Evolutionary conservation across 129 eudicot species (phyloP).

Genomic region (Flaveria robusta): DNA sequence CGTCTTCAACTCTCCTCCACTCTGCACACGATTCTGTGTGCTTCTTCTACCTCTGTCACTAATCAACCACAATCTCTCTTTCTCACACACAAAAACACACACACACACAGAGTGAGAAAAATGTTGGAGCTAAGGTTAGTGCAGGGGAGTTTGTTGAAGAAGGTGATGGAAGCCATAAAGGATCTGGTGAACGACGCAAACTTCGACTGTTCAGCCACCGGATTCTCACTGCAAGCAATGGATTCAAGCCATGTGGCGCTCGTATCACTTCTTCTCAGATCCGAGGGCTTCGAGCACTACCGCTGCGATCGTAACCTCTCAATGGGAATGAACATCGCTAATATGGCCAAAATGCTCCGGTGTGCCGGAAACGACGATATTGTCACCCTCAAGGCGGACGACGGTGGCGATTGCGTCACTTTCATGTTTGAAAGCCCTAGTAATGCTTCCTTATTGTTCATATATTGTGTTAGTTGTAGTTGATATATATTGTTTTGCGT

Average conservation of each 20-base stretch:
- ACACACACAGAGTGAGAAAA: conserved; percentile 19
- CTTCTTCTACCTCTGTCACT: conserved; percentile 9
- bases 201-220: conserved; percentile 84
- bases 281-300: conserved; percentile 94
- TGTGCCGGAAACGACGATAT: conserved; percentile 90
- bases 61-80: conserved; percentile 13
- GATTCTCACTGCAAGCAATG: conserved; percentile 94
- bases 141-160: conserved; percentile 82
- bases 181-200: conserved; percentile 89
- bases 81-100: not conserved
- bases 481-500: not conserved
- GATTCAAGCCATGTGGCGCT: conserved; percentile 96
- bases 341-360: conserved; percentile 79
- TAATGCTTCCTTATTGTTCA: conserved; percentile 24
- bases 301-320: conserved; percentile 81
- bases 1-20: conserved; percentile 21
- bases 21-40: not conserved
- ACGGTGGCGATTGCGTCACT: conserved; percentile 84
- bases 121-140: conserved; percentile 87
- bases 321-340: conserved; percentile 85
- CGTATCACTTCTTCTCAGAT: conserved; percentile 74
- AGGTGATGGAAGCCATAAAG: conserved; percentile 77
- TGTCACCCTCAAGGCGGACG: conserved; percentile 82
- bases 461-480: not conserved
- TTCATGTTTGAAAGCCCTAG: conserved; percentile 96